phyloP scores from a whole-genome alignment of 31 red algal genomes.

The Porphyra umbilicalis region DNA sequence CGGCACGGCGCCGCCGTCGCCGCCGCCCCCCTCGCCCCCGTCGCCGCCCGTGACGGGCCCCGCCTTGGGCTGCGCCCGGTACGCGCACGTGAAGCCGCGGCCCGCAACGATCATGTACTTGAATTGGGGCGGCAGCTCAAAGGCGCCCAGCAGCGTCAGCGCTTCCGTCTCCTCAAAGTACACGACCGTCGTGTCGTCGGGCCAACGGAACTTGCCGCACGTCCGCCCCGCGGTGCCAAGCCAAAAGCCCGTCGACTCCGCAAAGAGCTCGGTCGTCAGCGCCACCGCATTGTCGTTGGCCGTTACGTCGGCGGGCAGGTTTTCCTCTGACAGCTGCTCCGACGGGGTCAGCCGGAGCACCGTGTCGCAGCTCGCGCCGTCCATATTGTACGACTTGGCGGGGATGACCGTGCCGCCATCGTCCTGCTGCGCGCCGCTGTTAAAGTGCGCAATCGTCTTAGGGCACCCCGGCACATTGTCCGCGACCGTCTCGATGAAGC shows the following conservation, averaged over 20 bases:
- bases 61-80: constrained; percentile 1
- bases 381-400: background rate
- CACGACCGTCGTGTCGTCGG: constrained; percentile 23
- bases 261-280: background rate
- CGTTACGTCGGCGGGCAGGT: background rate
- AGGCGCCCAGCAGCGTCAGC: constrained; percentile 7
- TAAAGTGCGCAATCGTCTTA: background rate
- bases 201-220: constrained; percentile 48
- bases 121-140: constrained; percentile 22
- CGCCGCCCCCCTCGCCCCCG: background rate
- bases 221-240: constrained; percentile 37
- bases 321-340: background rate
- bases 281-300: background rate
- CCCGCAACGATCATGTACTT: constrained; percentile 60
- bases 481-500: background rate
- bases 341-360: background rate
- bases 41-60: background rate
- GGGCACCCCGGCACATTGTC: background rate
- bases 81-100: constrained; percentile 41
- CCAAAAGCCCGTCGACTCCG: constrained; percentile 53
- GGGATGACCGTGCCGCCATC: background rate
- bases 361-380: background rate
- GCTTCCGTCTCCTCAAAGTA: constrained; percentile 47
- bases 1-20: background rate
- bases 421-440: background rate